phyloP scores from a whole-genome alignment of 2,329 filamentous ascomycete species.

The Arthrinium puccinioides region DNA sequence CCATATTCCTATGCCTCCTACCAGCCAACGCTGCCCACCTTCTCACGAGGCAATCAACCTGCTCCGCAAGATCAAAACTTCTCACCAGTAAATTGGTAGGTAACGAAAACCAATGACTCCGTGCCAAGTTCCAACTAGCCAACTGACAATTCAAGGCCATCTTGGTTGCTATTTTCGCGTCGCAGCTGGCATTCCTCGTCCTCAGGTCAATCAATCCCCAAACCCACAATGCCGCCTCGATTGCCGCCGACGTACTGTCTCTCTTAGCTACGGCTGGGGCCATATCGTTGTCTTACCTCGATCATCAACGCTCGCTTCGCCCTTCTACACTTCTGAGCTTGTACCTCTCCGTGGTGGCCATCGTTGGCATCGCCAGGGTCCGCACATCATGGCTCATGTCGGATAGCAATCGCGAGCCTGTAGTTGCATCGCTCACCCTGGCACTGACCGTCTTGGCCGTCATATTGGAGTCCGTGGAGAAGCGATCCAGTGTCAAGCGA shows the following conservation, averaged over 20 bases:
- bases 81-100: conserved; percentile 9
- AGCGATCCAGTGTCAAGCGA: conserved; percentile 7
- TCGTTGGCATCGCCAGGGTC: conserved; percentile 11
- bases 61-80: conserved; percentile 5
- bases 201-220: conserved; percentile 4
- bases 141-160: conserved; percentile 4
- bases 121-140: too few species aligned
- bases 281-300: conserved; percentile 10
- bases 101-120: background rate
- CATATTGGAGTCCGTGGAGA: conserved; percentile 12
- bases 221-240: conserved; percentile 9
- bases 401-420: conserved; percentile 4
- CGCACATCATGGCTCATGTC: conserved; percentile 13
- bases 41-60: conserved; percentile 1
- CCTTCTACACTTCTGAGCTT: conserved; percentile 17
- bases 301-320: conserved; percentile 13
- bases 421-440: conserved; percentile 8
- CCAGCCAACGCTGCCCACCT: conserved; percentile 3
- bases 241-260: conserved; percentile 13
- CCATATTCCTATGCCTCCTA: conserved; percentile 12
- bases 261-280: conserved; percentile 8
- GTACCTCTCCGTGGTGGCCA: conserved; percentile 10
- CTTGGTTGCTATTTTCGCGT: conserved; percentile 7
- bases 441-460: conserved; percentile 8
- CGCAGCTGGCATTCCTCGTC: conserved; percentile 11